phyloP scores from a whole-genome alignment of 2,329 filamentous ascomycete genomes.

The Massarina eburnea region DNA sequence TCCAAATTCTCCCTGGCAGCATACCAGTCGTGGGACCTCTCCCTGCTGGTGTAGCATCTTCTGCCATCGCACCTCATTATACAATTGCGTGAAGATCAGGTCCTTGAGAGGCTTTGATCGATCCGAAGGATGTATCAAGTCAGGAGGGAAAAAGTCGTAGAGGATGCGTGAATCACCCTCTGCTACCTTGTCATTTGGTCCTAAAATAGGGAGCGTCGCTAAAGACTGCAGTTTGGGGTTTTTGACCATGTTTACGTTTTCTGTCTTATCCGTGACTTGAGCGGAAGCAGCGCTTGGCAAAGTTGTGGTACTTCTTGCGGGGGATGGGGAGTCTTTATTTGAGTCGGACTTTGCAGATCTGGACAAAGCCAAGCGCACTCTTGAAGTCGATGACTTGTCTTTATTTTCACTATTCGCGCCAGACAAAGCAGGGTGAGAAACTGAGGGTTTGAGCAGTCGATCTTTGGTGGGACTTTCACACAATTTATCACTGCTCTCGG shows the following conservation, averaged over 20 bases:
- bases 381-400: slow-evolving; percentile 26
- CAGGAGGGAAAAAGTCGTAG: slow-evolving; percentile 64
- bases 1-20: slow-evolving; percentile 75
- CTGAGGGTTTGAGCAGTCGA: slow-evolving; percentile 29
- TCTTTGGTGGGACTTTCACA: slow-evolving; percentile 23
- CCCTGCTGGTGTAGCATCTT: slow-evolving; percentile 91
- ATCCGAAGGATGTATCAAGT: slow-evolving; percentile 26
- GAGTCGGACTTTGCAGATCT: slow-evolving; percentile 29
- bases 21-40: slow-evolving; percentile 86
- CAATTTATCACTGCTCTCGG: slow-evolving; percentile 31
- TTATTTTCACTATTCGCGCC: slow-evolving; percentile 17
- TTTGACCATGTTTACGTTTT: slow-evolving; percentile 14
- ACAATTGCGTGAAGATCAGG: slow-evolving; percentile 69
- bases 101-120: slow-evolving; percentile 50
- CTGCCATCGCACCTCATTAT: slow-evolving; percentile 80
- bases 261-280: neutral
- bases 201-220: slow-evolving; percentile 42
- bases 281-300: neutral
- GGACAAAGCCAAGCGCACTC: slow-evolving; percentile 28
- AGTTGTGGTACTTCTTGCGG: slow-evolving; percentile 2
- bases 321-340: slow-evolving; percentile 12
- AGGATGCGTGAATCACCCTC: slow-evolving; percentile 80
- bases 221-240: slow-evolving; percentile 42
- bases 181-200: slow-evolving; percentile 63
- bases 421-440: slow-evolving; percentile 30